These are phyloP conservation scores for Halteria grandinella DNA, from an alignment of 73 alveolate genomes.

Conservation along the genomic window DNA sequence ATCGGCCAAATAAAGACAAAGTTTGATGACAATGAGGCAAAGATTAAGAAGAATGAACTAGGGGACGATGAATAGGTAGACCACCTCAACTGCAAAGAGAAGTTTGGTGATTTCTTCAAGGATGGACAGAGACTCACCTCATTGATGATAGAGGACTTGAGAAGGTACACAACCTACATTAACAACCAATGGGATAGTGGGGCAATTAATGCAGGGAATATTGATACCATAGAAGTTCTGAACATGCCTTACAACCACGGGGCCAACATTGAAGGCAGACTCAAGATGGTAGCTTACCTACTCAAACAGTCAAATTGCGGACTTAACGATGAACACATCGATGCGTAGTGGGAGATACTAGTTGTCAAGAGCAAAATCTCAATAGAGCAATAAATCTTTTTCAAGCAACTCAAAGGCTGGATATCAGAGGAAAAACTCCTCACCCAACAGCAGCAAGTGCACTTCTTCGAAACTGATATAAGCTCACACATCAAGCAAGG, in stretches of 20 bases:
- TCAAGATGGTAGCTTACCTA: slow-evolving; percentile 5
- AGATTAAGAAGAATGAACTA: slow-evolving; percentile 13
- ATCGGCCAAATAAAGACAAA: too few relatives aligned
- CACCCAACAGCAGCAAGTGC: slow-evolving; percentile 1
- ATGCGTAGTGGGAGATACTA: slow-evolving; percentile 27
- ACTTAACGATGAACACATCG: not conserved
- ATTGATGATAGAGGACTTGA: slow-evolving; percentile 26
- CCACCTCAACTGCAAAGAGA: slow-evolving; percentile 2
- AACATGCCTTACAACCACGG: slow-evolving; percentile 36
- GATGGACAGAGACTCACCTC: not conserved
- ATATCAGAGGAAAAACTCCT: slow-evolving; percentile 25
- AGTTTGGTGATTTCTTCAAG: not conserved
- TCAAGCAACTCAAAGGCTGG: slow-evolving; percentile 9
- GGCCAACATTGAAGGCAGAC: slow-evolving; percentile 1
- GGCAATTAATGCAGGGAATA: slow-evolving; percentile 1
- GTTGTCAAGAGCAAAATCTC: slow-evolving; percentile 21
- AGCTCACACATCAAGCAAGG: slow-evolving; percentile 25
- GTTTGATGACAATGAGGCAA: too few relatives aligned
- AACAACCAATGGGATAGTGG: slow-evolving; percentile 24
- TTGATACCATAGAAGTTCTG: slow-evolving; percentile 23
- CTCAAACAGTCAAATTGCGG: too few relatives aligned
- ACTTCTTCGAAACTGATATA: slow-evolving; percentile 40
- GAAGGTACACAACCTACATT: not conserved
- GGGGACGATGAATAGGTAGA: slow-evolving; percentile 1
- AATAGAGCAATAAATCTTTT: slow-evolving; percentile 35